phyloP scores from a whole-genome alignment of 2,329 filamentous ascomycete species.

The Beauveria australis region DNA sequence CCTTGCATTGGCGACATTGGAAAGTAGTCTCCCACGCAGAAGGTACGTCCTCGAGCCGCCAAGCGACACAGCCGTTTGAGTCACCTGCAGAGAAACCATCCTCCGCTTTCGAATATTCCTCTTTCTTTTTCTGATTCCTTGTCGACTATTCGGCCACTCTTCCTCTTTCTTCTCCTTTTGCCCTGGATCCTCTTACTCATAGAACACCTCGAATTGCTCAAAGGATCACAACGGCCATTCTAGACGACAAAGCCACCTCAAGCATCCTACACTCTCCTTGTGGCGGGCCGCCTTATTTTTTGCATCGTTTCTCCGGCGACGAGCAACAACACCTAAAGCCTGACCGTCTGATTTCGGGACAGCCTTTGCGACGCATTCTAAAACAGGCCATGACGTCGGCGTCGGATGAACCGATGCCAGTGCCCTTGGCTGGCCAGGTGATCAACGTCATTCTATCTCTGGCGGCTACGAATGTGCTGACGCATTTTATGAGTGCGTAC shows the following conservation, averaged over 20 bases:
- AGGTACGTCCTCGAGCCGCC: not conserved
- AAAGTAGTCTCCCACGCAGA: not conserved
- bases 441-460: constrained; percentile 29
- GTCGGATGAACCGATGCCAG: constrained; percentile 5
- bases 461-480: constrained; percentile 25
- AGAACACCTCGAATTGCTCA: not conserved
- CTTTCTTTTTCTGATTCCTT: not conserved
- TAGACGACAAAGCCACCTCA: not conserved
- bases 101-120: too few relatives aligned
- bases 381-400: not conserved
- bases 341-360: not conserved
- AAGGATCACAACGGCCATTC: not conserved
- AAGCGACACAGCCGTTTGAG: not conserved
- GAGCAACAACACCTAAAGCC: not conserved
- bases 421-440: constrained; percentile 27
- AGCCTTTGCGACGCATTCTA: too few relatives aligned
- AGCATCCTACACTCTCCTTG: not conserved
- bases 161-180: not conserved
- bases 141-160: not conserved
- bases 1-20: not conserved
- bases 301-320: not conserved
- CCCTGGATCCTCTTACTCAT: not conserved
- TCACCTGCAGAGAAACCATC: too few relatives aligned
- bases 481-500: constrained; percentile 28
- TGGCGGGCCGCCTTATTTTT: not conserved